Base-by-base conservation (phyloP, 2,329 filamentous ascomycete species). In the Cadophora sp. region DNA sequence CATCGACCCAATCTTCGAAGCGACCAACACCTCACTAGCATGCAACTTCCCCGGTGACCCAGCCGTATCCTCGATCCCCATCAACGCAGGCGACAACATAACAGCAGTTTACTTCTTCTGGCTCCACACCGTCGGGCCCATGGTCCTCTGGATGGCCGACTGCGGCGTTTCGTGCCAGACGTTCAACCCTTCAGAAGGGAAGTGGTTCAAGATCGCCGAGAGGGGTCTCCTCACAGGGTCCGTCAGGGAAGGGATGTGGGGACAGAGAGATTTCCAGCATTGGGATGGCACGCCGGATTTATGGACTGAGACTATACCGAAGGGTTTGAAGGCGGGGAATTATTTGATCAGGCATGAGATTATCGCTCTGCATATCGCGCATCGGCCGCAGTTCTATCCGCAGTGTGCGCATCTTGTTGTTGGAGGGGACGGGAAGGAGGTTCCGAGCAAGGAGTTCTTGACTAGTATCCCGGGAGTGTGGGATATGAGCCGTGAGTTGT, bases 291-390 rank as follows among this genome's bases (percentile, higher is more conserved):
- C 24, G 3, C 58, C 66, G n/a, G 59, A 65, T 64, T 47, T 68
- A 24, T 87, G 82, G 81, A 82, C 82, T 4, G 81, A 80, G 76
- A 83, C 77, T 24, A 83, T 87, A 66, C 84, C 85, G 1, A 73
- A 76, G 24, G 77, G 75, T 45, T 79, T 87, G 27, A 82, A 81
- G 41, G 33, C 59, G 6, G 71, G 71, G 5, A 65, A 70, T 39
- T 72, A 71, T 66, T 24, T 71, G 13, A 59, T 70, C n/a, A 50
- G 71, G 50, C 66, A 72, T 66, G 71, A 71, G 62, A 72, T 72
- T 30, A 65, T 71, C 33, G 69, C 69, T 20, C 47, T 71, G 30
- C 71, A 72, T 67, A 63, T 68, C 56, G 64, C 66, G 53, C 62
- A 70, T 59, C 65, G 50, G 13, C 69, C 71, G n/a, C 71, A 72